Conservation (phyloP, 2,329 filamentous ascomycete species). For the Fusarium nematophilum region DNA sequence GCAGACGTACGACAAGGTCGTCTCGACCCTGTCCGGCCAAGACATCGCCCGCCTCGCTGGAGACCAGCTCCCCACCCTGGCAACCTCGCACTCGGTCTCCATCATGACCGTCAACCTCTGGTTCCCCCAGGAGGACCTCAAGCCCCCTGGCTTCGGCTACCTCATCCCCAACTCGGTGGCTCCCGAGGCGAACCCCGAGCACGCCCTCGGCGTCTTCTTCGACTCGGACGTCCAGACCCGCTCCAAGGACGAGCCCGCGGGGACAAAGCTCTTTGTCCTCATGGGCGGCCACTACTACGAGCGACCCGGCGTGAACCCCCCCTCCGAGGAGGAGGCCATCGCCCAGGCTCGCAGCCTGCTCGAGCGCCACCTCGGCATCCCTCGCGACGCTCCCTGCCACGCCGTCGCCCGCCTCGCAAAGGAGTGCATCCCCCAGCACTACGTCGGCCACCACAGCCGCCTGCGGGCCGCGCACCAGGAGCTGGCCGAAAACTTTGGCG, state of each 20-base stretch:
- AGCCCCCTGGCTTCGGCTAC: slow-evolving; percentile 85
- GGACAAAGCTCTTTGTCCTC: slow-evolving; percentile 94
- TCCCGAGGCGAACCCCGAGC: slow-evolving; percentile 80
- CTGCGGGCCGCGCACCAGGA: slow-evolving; percentile 68
- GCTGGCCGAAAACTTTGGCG: slow-evolving; percentile 66
- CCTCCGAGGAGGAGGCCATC: slow-evolving; percentile 73
- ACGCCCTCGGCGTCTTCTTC: slow-evolving; percentile 91
- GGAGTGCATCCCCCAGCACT: slow-evolving; percentile 92
- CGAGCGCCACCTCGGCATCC: slow-evolving; percentile 79
- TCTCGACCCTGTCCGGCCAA: slow-evolving; percentile 71
- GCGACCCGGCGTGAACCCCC: slow-evolving; percentile 57
- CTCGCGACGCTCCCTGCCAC: slow-evolving; percentile 66
- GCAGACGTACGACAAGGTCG: slow-evolving; percentile 64
- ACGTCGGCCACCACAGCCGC: slow-evolving; percentile 77
- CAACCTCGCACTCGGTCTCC: slow-evolving; percentile 73
- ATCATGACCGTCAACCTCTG: slow-evolving; percentile 95
- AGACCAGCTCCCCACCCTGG: slow-evolving; percentile 59
- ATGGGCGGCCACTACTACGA: slow-evolving; percentile 91
- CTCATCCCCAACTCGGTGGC: slow-evolving; percentile 83
- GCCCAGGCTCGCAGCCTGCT: slow-evolving; percentile 77
- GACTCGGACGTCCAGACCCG: slow-evolving; percentile 71
- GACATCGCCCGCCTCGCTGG: slow-evolving; percentile 54
- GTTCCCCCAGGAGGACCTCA: slow-evolving; percentile 74
- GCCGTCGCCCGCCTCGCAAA: slow-evolving; percentile 67
- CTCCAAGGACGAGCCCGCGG: slow-evolving; percentile 66